A percentile compares a stretch with the other conserved stretches of the same genome.
Evolutionary conservation across 192 early-diverging fungal genomes (phyloP).

Genomic region (Lobosporangium transversale): DNA sequence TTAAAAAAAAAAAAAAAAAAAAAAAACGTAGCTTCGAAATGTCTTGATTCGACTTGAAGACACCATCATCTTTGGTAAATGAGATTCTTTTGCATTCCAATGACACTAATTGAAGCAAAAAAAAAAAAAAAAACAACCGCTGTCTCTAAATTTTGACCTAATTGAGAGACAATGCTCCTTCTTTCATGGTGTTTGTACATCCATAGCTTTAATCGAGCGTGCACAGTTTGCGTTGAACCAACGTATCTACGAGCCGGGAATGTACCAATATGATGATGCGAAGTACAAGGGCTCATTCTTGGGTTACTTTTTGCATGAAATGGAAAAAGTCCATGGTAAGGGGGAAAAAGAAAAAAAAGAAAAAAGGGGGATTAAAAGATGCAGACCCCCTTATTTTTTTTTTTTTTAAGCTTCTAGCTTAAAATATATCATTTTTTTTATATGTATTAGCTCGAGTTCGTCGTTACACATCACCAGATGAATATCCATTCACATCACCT

Average conservation of each 20-base stretch:
- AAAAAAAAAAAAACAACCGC: constrained; percentile 1
- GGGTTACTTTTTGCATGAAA: constrained; percentile 90
- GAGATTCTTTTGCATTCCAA: background rate
- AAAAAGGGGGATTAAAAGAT: constrained; percentile 13
- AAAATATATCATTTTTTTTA: no score
- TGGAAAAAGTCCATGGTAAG: constrained; percentile 91
- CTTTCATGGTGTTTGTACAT: no score
- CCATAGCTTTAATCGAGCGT: constrained; percentile 90
- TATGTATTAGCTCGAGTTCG: constrained; percentile 26
- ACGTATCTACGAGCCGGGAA: constrained; percentile 77
- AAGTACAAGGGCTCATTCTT: constrained; percentile 86
- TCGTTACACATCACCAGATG: constrained; percentile 78
- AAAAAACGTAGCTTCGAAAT: constrained; percentile 66
- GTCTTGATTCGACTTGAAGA: constrained; percentile 95
- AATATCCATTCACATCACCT: constrained; percentile 88
- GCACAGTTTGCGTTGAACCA: constrained; percentile 90
- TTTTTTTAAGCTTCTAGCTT: background rate
- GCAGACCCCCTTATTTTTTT: background rate
- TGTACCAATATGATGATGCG: constrained; percentile 72
- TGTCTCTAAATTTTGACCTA: no score
- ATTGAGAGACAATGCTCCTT: no score
- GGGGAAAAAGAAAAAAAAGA: no score
- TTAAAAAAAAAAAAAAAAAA: no score
- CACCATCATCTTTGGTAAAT: constrained; percentile 88
- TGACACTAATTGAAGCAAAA: background rate